Evolutionary conservation across 352 stramenopile genomes (phyloP), one percentile per base, ranked within the genome.

Genomic region (Thraustotheca clavata): DNA sequence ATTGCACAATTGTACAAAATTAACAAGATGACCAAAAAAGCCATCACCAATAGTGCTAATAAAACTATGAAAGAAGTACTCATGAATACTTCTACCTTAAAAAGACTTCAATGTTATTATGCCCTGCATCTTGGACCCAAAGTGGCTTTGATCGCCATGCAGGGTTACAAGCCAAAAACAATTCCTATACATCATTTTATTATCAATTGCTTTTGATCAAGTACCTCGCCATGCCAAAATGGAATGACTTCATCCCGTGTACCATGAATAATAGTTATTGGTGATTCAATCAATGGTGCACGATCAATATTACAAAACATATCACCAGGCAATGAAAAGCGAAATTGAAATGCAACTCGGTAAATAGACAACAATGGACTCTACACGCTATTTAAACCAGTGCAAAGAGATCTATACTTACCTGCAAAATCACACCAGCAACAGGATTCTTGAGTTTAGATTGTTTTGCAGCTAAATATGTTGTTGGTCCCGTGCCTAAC

Each of bases 81-180:
- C 14, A 22, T 62, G 4, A 68, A 22, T 1, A 31, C 9, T 67
- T 69, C 16, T 67, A 93, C 81, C 88, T 83, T 47, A 98, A 73
- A 66, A 98, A 88, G 4, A 90, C 88, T 84, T 99, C 96, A 47
- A 99, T 97, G 71, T 99, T 99, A 73, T 99, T 99, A 71, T 99
- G 96, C 0, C 96, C 96, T 2, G 94, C 96, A 60, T 97, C 93
- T 12, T 94, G 87, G 4, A 99, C 95, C 96, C 96, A 99, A 59
- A 99, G 96, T 4, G 96, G 96, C 69, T 98, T 98, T 59, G 85
- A 97, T 36, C 96, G 77, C 94, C 93, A 98, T 39, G 91, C 79
- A 68, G 97, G 88, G 29, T 74, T 74, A 48, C 95, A 91, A 48
- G 83, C 81, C 47, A 98, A 74, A 66, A 98, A 99, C 7, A 99